These are phyloP conservation scores for Vitis amurensis DNA, from an alignment of 164 flowering plant genomes.

Conservation along the genomic window DNA sequence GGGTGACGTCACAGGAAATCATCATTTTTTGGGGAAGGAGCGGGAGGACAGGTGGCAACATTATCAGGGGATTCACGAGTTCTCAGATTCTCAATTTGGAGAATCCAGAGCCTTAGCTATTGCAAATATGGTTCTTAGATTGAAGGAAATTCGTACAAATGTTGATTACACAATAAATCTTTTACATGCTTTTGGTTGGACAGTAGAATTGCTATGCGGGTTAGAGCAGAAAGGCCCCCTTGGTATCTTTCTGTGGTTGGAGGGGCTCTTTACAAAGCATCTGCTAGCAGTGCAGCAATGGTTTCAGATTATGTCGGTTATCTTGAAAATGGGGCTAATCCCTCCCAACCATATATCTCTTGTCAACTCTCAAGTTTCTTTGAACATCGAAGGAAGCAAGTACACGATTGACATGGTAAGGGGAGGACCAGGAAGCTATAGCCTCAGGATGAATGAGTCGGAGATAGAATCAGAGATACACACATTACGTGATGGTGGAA, in stretches of 20 bases:
- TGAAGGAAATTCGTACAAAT: constrained; percentile 96
- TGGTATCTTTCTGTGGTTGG: constrained; percentile 99
- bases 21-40: too few species aligned
- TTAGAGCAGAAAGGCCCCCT: constrained; percentile 99
- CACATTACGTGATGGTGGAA: constrained; percentile 98
- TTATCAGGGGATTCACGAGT: constrained; percentile 83
- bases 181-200: constrained; percentile 98
- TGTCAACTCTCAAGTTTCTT: constrained; percentile 83
- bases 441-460: constrained; percentile 78
- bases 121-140: constrained; percentile 98
- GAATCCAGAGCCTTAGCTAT: constrained; percentile 95
- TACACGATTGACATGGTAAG: constrained; percentile 92
- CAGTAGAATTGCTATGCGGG: constrained; percentile 99
- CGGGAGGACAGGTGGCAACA: too few species aligned
- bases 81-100: constrained; percentile 99
- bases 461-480: constrained; percentile 96
- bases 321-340: constrained; percentile 97
- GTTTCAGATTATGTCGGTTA: constrained; percentile 97
- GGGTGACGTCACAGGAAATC: too few species aligned
- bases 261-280: constrained; percentile 95
- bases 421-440: constrained; percentile 96
- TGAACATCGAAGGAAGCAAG: constrained; percentile 99
- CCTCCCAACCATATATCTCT: constrained; percentile 99
- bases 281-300: constrained; percentile 88
- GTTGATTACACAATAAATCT: constrained; percentile 97